These are phyloP conservation scores for Globisporangium nunn DNA, from an alignment of 352 stramenopile species.

Conservation along the genomic window DNA sequence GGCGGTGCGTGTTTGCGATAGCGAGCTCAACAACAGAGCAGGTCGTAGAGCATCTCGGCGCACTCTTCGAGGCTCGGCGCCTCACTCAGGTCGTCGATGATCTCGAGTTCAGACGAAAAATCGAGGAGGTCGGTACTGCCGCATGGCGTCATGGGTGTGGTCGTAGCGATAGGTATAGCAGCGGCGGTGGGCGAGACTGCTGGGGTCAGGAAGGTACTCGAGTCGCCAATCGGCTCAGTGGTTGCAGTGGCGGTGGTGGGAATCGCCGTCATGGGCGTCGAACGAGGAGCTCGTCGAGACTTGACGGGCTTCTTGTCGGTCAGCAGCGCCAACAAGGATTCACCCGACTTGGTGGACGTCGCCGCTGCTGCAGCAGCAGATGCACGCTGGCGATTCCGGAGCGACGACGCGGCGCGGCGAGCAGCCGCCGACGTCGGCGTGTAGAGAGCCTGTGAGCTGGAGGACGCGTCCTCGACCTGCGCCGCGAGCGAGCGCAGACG, in stretches of 20 bases:
- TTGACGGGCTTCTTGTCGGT: constrained; percentile 2
- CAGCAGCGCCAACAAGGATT: constrained; percentile 9
- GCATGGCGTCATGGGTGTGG: background rate
- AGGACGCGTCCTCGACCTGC: constrained; percentile 9
- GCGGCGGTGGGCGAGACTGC: background rate
- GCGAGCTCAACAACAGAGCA: constrained; percentile 39
- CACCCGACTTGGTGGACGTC: background rate
- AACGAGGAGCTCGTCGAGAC: background rate
- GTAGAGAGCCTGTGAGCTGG: constrained; percentile 6
- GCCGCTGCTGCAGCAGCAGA: no score
- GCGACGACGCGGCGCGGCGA: constrained; percentile 1
- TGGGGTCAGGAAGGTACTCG: background rate
- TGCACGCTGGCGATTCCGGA: background rate
- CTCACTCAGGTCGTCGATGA: constrained; percentile 32
- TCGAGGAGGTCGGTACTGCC: background rate
- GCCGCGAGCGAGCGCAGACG: constrained; percentile 31
- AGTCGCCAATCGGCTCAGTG: background rate
- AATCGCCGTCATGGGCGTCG: background rate
- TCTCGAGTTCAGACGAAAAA: constrained; percentile 8
- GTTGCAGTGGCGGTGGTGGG: background rate
- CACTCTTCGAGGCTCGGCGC: constrained; percentile 58
- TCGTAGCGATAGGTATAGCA: background rate
- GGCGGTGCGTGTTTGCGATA: background rate
- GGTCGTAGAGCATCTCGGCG: constrained; percentile 53
- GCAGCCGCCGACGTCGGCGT: background rate